Percentiles rank a stretch among this genome's conserved stretches.
Conservation (phyloP, 2,329 filamentous ascomycete species). For the Colletotrichum graminicola region DNA sequence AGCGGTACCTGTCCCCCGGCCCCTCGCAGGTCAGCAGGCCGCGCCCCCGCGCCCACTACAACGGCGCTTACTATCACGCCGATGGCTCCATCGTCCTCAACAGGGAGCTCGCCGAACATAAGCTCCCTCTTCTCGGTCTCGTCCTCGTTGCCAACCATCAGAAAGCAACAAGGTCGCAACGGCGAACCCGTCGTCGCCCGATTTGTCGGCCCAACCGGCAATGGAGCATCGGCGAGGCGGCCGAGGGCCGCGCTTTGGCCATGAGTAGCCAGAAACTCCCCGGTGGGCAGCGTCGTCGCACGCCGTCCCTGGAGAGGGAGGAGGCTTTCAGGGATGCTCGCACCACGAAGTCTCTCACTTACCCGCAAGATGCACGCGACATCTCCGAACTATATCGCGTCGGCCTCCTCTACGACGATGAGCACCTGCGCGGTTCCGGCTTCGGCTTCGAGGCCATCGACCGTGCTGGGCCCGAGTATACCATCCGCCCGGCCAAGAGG, state of each 20-base stretch:
- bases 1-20: conserved; percentile 27
- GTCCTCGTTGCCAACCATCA: conserved; percentile 28
- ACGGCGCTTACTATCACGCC: conserved; percentile 19
- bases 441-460: conserved; percentile 57
- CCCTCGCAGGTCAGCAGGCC: conserved; percentile 24
- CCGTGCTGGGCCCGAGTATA: conserved; percentile 54
- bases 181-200: conserved; percentile 10
- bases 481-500: conserved; percentile 53
- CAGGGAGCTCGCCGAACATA: conserved; percentile 19
- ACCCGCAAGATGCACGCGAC: conserved; percentile 52
- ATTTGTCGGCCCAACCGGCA: neutral
- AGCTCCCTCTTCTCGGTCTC: conserved; percentile 34
- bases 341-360: conserved; percentile 49
- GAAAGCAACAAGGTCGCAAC: neutral
- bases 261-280: conserved; percentile 53
- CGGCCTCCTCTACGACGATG: conserved; percentile 60
- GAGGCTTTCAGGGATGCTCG: conserved; percentile 60
- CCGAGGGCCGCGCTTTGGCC: conserved; percentile 54
- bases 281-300: conserved; percentile 49
- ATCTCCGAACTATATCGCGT: conserved; percentile 58
- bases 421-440: conserved; percentile 50
- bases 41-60: conserved; percentile 19
- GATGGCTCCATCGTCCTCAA: conserved; percentile 21
- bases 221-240: conserved; percentile 28
- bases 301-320: conserved; percentile 58